These are phyloP conservation scores for Ceratocystis albifundus DNA, from an alignment of 2,329 filamentous ascomycete genomes.

Conservation along the genomic window DNA sequence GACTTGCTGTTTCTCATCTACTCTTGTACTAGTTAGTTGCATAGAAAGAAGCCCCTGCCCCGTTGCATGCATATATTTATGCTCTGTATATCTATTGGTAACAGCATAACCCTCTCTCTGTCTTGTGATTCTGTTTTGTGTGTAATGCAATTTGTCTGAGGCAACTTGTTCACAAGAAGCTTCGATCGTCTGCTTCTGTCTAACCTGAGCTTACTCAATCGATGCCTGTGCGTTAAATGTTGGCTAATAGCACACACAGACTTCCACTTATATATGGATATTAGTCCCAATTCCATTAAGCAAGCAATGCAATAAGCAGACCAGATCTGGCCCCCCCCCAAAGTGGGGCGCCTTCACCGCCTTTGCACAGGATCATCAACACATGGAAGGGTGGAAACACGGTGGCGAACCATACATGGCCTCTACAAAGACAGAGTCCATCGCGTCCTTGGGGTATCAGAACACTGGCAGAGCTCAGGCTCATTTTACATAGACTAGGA, in stretches of 20 bases:
- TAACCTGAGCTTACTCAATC: slow-evolving; percentile 2
- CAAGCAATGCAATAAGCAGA: not conserved
- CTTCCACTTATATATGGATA: not conserved
- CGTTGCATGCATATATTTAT: slow-evolving; percentile 3
- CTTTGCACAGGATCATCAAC: not conserved
- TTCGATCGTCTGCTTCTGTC: not conserved
- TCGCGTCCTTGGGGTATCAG: no score
- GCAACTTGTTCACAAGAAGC: not conserved
- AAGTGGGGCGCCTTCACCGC: slow-evolving; percentile 11
- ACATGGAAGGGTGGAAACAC: not conserved
- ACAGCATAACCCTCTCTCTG: no score
- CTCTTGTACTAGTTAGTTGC: not conserved
- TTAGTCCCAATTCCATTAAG: not conserved
- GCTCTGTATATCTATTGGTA: not conserved
- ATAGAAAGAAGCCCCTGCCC: not conserved
- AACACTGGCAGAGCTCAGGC: not conserved
- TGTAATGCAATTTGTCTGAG: not conserved
- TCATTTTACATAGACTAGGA: no score
- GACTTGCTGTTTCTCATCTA: not conserved
- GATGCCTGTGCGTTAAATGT: not conserved
- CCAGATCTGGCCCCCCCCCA: not conserved
- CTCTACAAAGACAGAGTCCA: no score
- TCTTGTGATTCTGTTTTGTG: not conserved
- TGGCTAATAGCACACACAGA: not conserved
- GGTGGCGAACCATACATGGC: no score